These are phyloP conservation scores for Cyberlindnera bimundalis DNA, from an alignment of 805 yeast genomes.

Conservation along the genomic window DNA sequence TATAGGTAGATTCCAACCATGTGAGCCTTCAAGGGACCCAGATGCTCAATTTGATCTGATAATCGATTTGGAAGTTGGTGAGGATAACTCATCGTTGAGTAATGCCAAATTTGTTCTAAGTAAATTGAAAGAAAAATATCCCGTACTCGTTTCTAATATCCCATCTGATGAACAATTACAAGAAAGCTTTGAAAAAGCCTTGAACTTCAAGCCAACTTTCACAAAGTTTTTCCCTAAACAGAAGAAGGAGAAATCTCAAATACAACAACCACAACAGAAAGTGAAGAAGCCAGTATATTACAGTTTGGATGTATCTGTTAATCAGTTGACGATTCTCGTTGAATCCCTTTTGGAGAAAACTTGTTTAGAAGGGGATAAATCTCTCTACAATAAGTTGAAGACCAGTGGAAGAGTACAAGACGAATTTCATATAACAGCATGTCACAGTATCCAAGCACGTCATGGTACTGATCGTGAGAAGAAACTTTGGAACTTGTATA, in stretches of 20 bases:
- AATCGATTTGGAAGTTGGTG: slow-evolving; percentile 49
- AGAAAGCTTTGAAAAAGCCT: slow-evolving; percentile 50
- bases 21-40: slow-evolving; percentile 45
- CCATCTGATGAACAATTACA: slow-evolving; percentile 42
- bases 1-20: slow-evolving; percentile 61
- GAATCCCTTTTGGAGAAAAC: neutral
- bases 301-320: slow-evolving; percentile 37
- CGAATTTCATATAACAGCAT: slow-evolving; percentile 65
- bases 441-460: slow-evolving; percentile 41
- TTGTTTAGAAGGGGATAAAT: neutral
- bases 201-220: slow-evolving; percentile 50
- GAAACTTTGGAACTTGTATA: slow-evolving; percentile 28
- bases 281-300: slow-evolving; percentile 40
- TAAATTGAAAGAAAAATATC: slow-evolving; percentile 39
- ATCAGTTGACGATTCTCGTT: neutral
- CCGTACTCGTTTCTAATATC: slow-evolving; percentile 37
- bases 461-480: slow-evolving; percentile 27
- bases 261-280: slow-evolving; percentile 5
- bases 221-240: slow-evolving; percentile 32
- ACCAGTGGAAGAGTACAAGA: slow-evolving; percentile 40
- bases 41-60: slow-evolving; percentile 66
- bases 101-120: slow-evolving; percentile 46
- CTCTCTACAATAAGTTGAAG: slow-evolving; percentile 24
- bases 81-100: slow-evolving; percentile 41
- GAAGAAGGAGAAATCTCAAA: slow-evolving; percentile 7